Percentiles rank a stretch among this genome's conserved stretches.
Conservation (phyloP, 1,139 yeast species). For the Saccharomycopsis phalli region DNA sequence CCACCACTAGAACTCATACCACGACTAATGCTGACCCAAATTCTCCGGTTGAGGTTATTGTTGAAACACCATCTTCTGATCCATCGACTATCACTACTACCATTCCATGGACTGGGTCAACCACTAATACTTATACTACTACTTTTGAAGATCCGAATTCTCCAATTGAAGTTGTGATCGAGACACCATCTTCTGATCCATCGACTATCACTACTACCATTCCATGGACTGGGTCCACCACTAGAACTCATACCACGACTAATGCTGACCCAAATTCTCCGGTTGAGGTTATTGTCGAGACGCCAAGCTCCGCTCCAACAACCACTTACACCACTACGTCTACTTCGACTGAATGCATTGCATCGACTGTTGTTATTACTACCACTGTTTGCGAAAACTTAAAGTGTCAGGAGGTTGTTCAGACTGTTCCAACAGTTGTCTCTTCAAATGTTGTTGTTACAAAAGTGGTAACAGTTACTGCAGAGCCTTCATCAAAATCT, state of each 20-base stretch:
- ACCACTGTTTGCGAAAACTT: too few relatives aligned
- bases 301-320: neutral
- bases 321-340: conserved; percentile 2
- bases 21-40: conserved; percentile 1
- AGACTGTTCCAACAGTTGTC: too few relatives aligned
- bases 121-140: conserved; percentile 13
- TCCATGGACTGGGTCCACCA: conserved; percentile 12
- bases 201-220: conserved; percentile 10
- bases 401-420: too few relatives aligned
- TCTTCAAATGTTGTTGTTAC: too few relatives aligned
- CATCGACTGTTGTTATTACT: too few relatives aligned
- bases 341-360: conserved; percentile 1
- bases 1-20: conserved; percentile 6
- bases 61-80: conserved; percentile 11
- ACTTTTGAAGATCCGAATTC: conserved; percentile 8
- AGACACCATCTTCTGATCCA: conserved; percentile 2
- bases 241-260: conserved; percentile 3
- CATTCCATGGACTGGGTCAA: conserved; percentile 20
- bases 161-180: conserved; percentile 11
- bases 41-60: neutral
- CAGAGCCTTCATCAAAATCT: too few relatives aligned
- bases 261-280: conserved; percentile 1
- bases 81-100: conserved; percentile 19
- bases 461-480: too few relatives aligned
- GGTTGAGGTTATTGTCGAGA: neutral